Percentiles rank a stretch among this genome's conserved stretches.
Evolutionary conservation across 192 early-diverging fungal species (phyloP).

Genomic region (Ramicandelaber brevisporus): DNA sequence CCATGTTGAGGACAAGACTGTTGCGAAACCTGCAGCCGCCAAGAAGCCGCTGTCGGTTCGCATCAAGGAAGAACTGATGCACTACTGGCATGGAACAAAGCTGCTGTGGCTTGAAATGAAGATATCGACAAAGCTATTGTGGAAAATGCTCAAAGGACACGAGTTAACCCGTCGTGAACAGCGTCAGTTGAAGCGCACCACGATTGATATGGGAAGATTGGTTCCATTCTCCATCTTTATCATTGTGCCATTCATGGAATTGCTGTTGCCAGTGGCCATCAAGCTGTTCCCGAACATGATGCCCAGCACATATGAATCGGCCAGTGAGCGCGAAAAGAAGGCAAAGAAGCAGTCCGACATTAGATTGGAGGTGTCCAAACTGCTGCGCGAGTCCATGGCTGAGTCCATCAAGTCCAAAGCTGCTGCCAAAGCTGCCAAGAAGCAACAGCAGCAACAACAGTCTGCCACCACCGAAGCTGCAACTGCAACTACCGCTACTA

Average conservation of each 20-base stretch:
- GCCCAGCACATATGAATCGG: slow-evolving; percentile 85
- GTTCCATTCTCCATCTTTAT: slow-evolving; percentile 82
- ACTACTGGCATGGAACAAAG: slow-evolving; percentile 86
- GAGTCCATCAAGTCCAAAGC: too few species aligned
- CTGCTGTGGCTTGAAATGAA: slow-evolving; percentile 67
- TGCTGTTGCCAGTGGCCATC: slow-evolving; percentile 68
- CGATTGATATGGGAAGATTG: slow-evolving; percentile 59
- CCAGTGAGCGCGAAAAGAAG: slow-evolving; percentile 68
- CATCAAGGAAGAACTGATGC: slow-evolving; percentile 68
- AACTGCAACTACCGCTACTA: slow-evolving; percentile 38
- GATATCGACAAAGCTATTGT: slow-evolving; percentile 53
- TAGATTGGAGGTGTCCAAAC: slow-evolving; percentile 82
- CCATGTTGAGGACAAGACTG: too few species aligned
- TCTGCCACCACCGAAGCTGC: slow-evolving; percentile 6
- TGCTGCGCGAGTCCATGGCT: slow-evolving; percentile 83
- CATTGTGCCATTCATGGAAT: slow-evolving; percentile 83
- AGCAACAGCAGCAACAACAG: slow-evolving; percentile 3
- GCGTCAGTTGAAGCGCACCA: slow-evolving; percentile 68
- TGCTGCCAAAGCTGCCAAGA: too few species aligned
- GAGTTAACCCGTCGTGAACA: slow-evolving; percentile 63
- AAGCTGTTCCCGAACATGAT: slow-evolving; percentile 93
- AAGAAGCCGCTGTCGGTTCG: slow-evolving; percentile 42
- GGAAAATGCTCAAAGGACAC: slow-evolving; percentile 48
- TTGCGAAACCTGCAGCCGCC: too few species aligned
- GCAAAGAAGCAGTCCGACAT: slow-evolving; percentile 74